These are phyloP conservation scores for Colletotrichum sp. DNA, from an alignment of 2,329 filamentous ascomycete species.

Conservation along the genomic window DNA sequence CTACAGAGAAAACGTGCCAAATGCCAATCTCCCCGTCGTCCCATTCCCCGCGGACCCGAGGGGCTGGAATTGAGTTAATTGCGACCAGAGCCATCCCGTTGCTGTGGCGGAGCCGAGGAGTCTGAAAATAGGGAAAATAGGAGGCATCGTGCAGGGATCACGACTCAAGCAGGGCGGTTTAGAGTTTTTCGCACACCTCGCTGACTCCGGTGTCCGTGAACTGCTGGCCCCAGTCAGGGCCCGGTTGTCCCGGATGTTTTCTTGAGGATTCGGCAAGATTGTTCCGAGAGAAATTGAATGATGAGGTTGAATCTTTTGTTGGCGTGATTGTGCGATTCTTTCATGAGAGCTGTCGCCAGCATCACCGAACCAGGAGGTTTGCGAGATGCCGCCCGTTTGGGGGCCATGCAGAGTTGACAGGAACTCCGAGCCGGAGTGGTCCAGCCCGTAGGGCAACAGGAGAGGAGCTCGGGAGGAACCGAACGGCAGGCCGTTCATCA, in stretches of 20 bases:
- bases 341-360: neutral
- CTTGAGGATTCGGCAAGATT: neutral
- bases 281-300: neutral
- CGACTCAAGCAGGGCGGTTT: slow-evolving; percentile 4
- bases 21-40: neutral
- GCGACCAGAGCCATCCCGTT: neutral
- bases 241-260: neutral
- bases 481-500: neutral
- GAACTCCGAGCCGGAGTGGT: neutral
- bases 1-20: neutral
- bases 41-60: neutral
- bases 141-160: slow-evolving; percentile 6
- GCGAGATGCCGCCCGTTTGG: neutral
- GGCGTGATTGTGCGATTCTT: fast-evolving
- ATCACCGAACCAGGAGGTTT: neutral
- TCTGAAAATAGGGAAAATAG: slow-evolving; percentile 18
- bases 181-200: slow-evolving; percentile 16
- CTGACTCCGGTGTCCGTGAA: neutral
- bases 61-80: neutral
- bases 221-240: neutral
- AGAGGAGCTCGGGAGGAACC: slow-evolving; percentile 1
- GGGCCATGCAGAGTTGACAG: neutral
- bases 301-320: neutral
- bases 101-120: slow-evolving; percentile 5
- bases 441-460: neutral